A percentile compares a stretch with the other conserved stretches of the same genome.
These are phyloP conservation scores for Arabis hirsuta DNA, from an alignment of 345 rosid genomes.

Conservation along the genomic window DNA sequence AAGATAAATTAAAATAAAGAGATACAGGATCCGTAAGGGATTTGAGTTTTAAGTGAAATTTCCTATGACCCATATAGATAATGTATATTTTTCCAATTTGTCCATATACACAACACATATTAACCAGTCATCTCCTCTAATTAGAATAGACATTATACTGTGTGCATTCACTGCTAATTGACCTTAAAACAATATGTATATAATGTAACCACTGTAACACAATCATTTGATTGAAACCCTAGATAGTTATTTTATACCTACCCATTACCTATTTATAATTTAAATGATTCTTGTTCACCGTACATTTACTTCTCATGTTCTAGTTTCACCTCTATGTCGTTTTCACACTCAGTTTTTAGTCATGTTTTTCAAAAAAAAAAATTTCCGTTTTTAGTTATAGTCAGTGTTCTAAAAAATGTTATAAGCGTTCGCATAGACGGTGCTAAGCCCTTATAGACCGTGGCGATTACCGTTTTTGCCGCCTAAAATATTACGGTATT, in stretches of 20 bases:
- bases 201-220: constrained; percentile 22
- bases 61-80: background rate
- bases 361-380: background rate
- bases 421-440: no score
- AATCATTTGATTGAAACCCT: constrained; percentile 20
- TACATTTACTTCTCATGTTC: background rate
- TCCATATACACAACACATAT: background rate
- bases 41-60: background rate
- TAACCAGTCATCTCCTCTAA: background rate
- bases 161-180: constrained; percentile 4
- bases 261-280: constrained; percentile 8
- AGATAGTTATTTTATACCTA: constrained; percentile 31
- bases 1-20: background rate
- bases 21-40: background rate
- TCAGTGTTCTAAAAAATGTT: no score
- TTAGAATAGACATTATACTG: background rate
- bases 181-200: constrained; percentile 4
- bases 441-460: no score
- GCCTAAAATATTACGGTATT: no score
- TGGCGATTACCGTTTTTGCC: no score
- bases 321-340: constrained; percentile 14
- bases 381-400: no score
- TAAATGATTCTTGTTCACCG: constrained; percentile 18
- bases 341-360: background rate
- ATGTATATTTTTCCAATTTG: background rate